Conservation (phyloP, 106 monocot species). For the Cymbidium sinense region DNA sequence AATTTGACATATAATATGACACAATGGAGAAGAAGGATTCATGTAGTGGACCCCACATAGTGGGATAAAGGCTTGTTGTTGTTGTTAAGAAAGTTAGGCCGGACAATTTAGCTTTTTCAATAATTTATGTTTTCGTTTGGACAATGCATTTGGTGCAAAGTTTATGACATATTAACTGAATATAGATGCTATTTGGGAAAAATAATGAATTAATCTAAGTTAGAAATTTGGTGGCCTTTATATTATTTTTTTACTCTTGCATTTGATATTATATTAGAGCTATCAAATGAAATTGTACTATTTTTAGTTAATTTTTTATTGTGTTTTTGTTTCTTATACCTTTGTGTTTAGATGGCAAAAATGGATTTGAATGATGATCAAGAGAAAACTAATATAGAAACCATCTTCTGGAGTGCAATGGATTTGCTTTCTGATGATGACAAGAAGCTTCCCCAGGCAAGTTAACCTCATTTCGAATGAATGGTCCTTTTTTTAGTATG, state of each 20-base stretch:
- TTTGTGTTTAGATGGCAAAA: constrained; percentile 74
- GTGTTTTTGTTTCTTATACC: not conserved
- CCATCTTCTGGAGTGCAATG: constrained; percentile 98
- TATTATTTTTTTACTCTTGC: not conserved
- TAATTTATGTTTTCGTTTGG: not conserved
- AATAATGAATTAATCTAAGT: not conserved
- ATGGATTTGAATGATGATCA: constrained; percentile 92
- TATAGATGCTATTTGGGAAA: not conserved
- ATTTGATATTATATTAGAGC: not conserved
- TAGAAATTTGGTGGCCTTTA: not conserved
- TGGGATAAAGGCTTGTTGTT: too few relatives aligned
- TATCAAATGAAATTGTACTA: not conserved
- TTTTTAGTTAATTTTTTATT: not conserved
- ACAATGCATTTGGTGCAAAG: not conserved
- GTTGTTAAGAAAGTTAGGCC: too few relatives aligned
- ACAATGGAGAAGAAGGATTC: too few relatives aligned
- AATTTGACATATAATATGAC: too few relatives aligned
- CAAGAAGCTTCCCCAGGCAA: constrained; percentile 97
- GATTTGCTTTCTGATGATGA: constrained; percentile 97
- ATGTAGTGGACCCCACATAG: too few relatives aligned
- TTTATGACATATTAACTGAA: not conserved
- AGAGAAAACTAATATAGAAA: constrained; percentile 78
- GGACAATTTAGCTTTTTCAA: not conserved
- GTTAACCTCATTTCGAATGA: constrained; percentile 7
- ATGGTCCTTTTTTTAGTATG: not conserved